Evolutionary conservation across 768 basidiomycete genomes (phyloP), one percentile per base, ranked within the genome.

Genomic region (Boletus bicolor): DNA sequence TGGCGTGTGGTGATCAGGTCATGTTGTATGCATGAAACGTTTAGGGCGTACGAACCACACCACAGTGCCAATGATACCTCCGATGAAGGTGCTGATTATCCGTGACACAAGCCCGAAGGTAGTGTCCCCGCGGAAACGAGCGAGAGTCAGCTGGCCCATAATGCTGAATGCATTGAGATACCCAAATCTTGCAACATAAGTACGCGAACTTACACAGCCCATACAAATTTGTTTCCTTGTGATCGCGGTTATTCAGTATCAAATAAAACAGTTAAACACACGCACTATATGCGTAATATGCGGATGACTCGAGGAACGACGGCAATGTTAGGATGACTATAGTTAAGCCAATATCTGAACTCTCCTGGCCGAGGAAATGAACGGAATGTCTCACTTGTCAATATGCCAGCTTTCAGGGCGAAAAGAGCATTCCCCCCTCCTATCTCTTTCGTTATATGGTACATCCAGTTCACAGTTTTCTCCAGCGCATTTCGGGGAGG

Each of bases 111-210:
- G 76, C 2, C 81, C 86, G 55, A 87, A 87, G 0, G 81, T 78
- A 0, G 89, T 92, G 50, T 92, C 89, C 1, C 89, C 89, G 43
- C 85, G 78, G 64, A 89, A 91, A 17, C 88, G 81, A 9, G 85
- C 75, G 0, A 89, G 68, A 0, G 87, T 87, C 7, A 89, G 72
- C 62, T 91, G 89, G 0, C 82, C 87, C 85, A 91, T 89, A 64
- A 90, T 78, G 17, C 85, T 88, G 53, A 17, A 1, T 28, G 34
- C 12, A 5, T 46, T 59, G 32, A 56, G 52, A 42, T 32, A 53
- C 41, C 17, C 19, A 36, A n/a, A 26, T 5, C 19, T 37, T 17
- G 30, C 10, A 21, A 52, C 8, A 4, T 0, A 52, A 30, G 38
- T 9, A 46, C 6, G 49, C n/a, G 38, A 30, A 54, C 82, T 64